These are phyloP conservation scores for Moesziomyces sp. DNA, from an alignment of 1,284 basidiomycete species.

Conservation along the genomic window DNA sequence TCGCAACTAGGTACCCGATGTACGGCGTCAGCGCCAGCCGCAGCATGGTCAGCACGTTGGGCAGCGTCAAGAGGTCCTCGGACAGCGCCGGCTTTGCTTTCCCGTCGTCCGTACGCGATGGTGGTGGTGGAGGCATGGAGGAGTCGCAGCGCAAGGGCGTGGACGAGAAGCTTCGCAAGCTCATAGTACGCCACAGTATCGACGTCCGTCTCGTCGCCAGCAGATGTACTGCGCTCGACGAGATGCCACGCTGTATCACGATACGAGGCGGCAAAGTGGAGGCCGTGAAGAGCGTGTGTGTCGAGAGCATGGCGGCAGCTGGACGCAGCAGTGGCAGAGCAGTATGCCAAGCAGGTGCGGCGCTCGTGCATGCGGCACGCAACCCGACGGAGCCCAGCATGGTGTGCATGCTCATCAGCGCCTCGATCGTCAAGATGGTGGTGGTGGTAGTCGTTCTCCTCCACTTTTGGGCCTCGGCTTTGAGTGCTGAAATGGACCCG, in stretches of 20 bases:
- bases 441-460: background rate
- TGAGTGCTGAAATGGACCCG: no score
- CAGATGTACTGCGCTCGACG: background rate
- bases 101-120: background rate
- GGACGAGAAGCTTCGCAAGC: background rate
- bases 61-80: constrained; percentile 95
- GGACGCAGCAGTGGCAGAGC: background rate
- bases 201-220: background rate
- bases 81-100: constrained; percentile 52
- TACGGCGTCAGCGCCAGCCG: constrained; percentile 88
- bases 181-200: background rate
- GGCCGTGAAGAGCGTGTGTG: no score
- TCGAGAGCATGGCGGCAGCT: background rate
- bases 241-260: no score
- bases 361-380: constrained; percentile 4
- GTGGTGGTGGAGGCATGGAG: constrained; percentile 64
- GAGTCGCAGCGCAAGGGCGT: background rate
- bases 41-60: constrained; percentile 87
- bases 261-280: no score
- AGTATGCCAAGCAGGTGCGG: background rate
- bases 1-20: constrained; percentile 89
- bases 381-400: constrained; percentile 24
- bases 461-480: constrained; percentile 4
- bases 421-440: constrained; percentile 6
- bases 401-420: background rate